Percentiles rank a stretch among this genome's conserved stretches.
These are phyloP conservation scores for Xanthoconium stramineum DNA, from an alignment of 768 basidiomycete genomes.

Conservation along the genomic window DNA sequence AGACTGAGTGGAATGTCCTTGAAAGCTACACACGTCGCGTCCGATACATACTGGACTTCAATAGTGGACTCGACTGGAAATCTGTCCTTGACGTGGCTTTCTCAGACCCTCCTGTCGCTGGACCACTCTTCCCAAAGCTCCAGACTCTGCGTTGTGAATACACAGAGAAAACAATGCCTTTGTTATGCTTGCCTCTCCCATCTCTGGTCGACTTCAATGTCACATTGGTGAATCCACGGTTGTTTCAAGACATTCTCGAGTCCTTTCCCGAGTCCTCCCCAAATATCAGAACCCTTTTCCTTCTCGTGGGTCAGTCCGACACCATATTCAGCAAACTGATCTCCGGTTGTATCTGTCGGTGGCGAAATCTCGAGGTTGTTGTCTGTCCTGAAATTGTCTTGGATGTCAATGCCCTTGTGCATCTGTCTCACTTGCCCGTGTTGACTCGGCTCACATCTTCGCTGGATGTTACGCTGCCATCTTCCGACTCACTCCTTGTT, in stretches of 20 bases:
- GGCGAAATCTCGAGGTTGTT: background rate
- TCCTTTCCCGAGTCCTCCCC: background rate
- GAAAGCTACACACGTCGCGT: background rate
- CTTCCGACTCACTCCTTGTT: no score
- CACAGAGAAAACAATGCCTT: background rate
- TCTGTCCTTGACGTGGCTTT: background rate
- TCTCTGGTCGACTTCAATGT: background rate
- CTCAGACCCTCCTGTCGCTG: background rate
- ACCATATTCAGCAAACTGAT: background rate
- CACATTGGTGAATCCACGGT: no score
- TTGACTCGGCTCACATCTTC: background rate
- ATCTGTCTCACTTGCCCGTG: no score
- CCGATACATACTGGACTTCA: background rate
- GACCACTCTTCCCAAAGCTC: background rate
- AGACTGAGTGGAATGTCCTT: background rate
- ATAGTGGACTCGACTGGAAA: background rate
- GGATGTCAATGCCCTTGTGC: no score
- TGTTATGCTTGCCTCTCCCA: background rate
- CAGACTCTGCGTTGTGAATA: background rate
- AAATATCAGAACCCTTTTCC: background rate
- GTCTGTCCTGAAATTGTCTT: background rate
- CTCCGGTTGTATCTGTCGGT: background rate
- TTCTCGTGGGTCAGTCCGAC: background rate
- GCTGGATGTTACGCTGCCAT: no score
- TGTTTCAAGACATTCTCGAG: background rate